Conservation (phyloP, 1,284 basidiomycete species). For the Cutaneotrichosporon sp. region DNA sequence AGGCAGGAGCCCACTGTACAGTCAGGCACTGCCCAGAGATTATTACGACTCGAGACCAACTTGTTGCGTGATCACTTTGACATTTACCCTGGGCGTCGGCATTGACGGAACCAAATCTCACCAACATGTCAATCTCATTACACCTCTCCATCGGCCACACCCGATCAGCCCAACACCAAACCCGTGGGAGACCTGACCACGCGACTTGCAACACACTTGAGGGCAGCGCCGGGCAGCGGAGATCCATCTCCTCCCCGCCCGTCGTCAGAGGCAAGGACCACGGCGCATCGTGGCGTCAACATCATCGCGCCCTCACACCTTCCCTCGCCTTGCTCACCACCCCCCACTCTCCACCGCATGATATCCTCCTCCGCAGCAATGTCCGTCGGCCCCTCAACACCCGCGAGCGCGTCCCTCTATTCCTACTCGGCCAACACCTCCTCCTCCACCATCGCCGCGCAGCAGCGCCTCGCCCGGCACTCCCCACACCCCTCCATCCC, state of each 20-base stretch:
- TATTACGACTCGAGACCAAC: background rate
- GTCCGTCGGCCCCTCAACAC: background rate
- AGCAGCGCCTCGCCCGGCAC: conserved; percentile 11
- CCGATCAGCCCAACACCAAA: no score
- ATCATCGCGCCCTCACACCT: background rate
- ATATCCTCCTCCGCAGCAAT: background rate
- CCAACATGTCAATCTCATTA: no score
- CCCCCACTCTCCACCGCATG: background rate
- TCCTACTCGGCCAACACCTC: conserved; percentile 24
- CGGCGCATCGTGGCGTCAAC: background rate
- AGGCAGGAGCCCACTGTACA: no score
- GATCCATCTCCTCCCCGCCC: background rate
- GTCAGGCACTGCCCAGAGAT: background rate
- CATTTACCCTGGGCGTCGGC: no score
- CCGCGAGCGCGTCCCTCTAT: conserved; percentile 13
- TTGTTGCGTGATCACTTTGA: conserved; percentile 7
- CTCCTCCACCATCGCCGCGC: conserved; percentile 17
- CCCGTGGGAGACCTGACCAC: background rate
- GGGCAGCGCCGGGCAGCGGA: no score
- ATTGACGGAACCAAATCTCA: no score
- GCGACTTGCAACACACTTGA: no score
- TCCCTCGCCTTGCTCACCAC: background rate
- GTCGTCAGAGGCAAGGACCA: conserved; percentile 1
- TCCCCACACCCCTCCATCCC: conserved; percentile 14
- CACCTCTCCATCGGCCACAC: background rate